Evolutionary conservation across 2,329 filamentous ascomycete genomes (phyloP).

Genomic region (Nectriaceae sp.): DNA sequence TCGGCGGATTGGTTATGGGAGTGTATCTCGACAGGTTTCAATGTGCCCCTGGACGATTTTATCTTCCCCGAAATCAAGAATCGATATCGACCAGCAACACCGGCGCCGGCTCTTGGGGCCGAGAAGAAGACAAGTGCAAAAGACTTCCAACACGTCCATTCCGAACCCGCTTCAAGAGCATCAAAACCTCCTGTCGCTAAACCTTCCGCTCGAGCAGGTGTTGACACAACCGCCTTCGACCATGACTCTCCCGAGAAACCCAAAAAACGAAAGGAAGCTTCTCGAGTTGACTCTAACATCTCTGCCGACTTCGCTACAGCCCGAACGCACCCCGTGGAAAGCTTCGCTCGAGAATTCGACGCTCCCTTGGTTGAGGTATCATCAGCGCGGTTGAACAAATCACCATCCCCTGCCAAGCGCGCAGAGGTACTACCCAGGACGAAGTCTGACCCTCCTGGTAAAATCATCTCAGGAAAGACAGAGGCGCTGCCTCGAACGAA

Average conservation of each 20-base stretch:
- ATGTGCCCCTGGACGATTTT: constrained; percentile 47
- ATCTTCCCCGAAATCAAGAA: constrained; percentile 50
- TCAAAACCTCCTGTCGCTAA: constrained; percentile 16
- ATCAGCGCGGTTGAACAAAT: constrained; percentile 44
- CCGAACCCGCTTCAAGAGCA: constrained; percentile 22
- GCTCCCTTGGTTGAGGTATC: constrained; percentile 44
- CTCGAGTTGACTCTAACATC: constrained; percentile 25
- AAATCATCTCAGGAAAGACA: not conserved
- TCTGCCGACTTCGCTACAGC: constrained; percentile 46
- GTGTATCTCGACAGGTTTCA: constrained; percentile 63
- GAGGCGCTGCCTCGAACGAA: not conserved
- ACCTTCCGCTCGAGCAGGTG: constrained; percentile 25
- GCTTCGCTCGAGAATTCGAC: constrained; percentile 26
- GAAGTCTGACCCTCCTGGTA: constrained; percentile 42
- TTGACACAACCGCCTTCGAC: constrained; percentile 44
- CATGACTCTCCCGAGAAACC: constrained; percentile 28
- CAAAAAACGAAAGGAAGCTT: constrained; percentile 4
- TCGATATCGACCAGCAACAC: constrained; percentile 14
- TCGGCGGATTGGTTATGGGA: constrained; percentile 82
- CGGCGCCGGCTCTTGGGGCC: not conserved
- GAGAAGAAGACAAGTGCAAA: no score
- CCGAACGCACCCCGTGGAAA: constrained; percentile 37
- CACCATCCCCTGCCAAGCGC: constrained; percentile 36
- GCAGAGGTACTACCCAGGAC: constrained; percentile 18
- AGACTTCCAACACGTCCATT: constrained; percentile 22